Conservation (phyloP, 2,329 filamentous ascomycete genomes). For the Huntiella moniliformis region DNA sequence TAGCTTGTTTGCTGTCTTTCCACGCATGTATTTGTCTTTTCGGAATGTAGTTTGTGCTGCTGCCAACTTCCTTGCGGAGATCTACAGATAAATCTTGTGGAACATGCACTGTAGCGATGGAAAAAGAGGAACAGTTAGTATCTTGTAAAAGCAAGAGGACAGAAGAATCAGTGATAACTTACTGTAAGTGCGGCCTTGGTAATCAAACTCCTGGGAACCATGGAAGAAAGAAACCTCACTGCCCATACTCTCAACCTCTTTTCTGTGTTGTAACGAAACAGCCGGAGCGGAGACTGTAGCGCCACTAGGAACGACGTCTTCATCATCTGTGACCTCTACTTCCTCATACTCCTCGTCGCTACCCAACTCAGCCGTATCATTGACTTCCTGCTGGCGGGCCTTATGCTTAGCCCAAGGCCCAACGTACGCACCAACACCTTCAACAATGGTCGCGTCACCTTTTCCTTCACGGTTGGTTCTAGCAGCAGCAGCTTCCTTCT, state of each 20-base stretch:
- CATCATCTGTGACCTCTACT: slow-evolving; percentile 58
- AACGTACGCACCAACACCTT: slow-evolving; percentile 74
- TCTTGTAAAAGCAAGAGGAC: background rate
- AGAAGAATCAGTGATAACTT: background rate
- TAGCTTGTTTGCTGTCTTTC: slow-evolving; percentile 66
- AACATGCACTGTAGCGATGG: slow-evolving; percentile 47
- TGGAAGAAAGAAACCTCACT: slow-evolving; percentile 78
- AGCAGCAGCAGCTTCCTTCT: slow-evolving; percentile 50
- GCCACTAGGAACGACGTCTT: slow-evolving; percentile 46
- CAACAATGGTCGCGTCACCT: slow-evolving; percentile 65
- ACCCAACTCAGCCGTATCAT: slow-evolving; percentile 53
- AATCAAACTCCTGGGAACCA: slow-evolving; percentile 67
- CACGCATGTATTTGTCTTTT: slow-evolving; percentile 87
- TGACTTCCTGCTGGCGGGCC: slow-evolving; percentile 52
- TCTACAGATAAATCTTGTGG: slow-evolving; percentile 80
- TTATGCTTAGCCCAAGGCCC: slow-evolving; percentile 86
- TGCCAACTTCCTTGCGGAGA: slow-evolving; percentile 61
- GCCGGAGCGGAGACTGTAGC: slow-evolving; percentile 38
- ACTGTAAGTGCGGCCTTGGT: slow-evolving; percentile 81
- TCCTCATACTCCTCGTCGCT: slow-evolving; percentile 65
- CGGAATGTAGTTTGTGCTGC: slow-evolving; percentile 74
- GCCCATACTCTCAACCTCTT: slow-evolving; percentile 39
- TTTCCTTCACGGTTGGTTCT: slow-evolving; percentile 66
- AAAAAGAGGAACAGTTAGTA: slow-evolving; percentile 2
- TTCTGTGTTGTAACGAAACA: slow-evolving; percentile 33